Evolutionary conservation across 2,329 filamentous ascomycete genomes (phyloP).

Genomic region (Botryotinia globosa): DNA sequence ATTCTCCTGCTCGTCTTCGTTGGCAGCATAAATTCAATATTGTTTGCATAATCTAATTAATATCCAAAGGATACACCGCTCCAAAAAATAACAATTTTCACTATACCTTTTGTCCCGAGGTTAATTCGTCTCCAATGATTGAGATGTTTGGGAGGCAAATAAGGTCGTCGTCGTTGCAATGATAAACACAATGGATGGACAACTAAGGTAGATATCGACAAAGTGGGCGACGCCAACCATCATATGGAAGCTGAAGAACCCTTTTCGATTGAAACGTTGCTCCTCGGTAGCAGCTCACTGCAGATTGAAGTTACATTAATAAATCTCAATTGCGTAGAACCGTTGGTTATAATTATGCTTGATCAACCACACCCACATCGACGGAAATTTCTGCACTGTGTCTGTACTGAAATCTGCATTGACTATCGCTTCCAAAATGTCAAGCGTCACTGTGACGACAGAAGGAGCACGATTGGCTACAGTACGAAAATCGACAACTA

Average conservation of each 20-base stretch:
- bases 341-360: conserved; percentile 2
- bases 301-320: conserved; percentile 14
- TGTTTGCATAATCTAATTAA: conserved; percentile 9
- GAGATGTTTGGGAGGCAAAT: background rate
- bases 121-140: conserved; percentile 1
- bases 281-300: conserved; percentile 14
- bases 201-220: conserved; percentile 18
- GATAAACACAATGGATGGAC: conserved; percentile 1
- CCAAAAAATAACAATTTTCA: background rate
- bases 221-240: conserved; percentile 17
- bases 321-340: background rate
- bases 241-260: conserved; percentile 20
- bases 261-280: conserved; percentile 20
- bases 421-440: conserved; percentile 7
- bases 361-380: conserved; percentile 17
- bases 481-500: conserved; percentile 11
- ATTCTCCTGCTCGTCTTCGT: conserved; percentile 2
- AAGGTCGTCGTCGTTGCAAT: conserved; percentile 2
- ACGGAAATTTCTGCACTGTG: background rate
- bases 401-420: conserved; percentile 9
- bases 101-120: conserved; percentile 5
- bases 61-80: conserved; percentile 13
- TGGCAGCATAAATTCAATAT: conserved; percentile 18
- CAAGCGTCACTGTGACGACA: conserved; percentile 11
- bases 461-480: conserved; percentile 15